Conservation (phyloP, 345 rosid genomes). For the Populus alba region DNA sequence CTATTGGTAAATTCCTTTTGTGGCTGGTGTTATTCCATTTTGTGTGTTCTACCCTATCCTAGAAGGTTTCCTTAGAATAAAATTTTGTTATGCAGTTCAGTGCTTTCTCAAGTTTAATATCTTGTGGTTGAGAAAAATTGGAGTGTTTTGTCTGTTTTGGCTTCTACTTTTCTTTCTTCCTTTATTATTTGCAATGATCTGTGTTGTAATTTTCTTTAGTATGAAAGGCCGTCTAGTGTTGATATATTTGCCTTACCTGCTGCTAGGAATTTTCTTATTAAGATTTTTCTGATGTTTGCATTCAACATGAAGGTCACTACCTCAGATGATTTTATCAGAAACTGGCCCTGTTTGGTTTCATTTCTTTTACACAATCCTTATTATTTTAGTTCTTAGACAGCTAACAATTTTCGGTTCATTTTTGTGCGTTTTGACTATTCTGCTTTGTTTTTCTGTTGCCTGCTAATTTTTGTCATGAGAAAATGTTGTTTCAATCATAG, state of each 20-base stretch:
- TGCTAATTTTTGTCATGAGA: not conserved
- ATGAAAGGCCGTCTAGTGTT: not conserved
- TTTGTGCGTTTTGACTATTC: not conserved
- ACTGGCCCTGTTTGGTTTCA: not conserved
- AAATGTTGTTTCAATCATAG: not conserved
- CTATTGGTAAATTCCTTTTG: slow-evolving; percentile 53
- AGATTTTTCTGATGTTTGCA: not conserved
- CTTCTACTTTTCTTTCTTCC: not conserved
- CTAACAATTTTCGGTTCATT: not conserved
- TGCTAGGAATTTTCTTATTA: too few species aligned
- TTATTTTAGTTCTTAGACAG: not conserved
- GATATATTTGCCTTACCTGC: not conserved
- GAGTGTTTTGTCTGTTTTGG: not conserved
- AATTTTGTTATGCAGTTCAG: not conserved
- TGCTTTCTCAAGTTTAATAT: not conserved
- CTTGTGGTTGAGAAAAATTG: not conserved
- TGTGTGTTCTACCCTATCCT: not conserved
- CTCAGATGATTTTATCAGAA: not conserved
- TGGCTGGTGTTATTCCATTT: not conserved
- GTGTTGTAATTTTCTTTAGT: not conserved
- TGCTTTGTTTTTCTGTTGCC: not conserved
- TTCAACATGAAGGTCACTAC: not conserved
- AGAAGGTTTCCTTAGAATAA: not conserved
- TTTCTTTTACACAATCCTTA: not conserved
- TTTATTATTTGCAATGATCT: not conserved